Evolutionary conservation across 2,329 filamentous ascomycete species (phyloP), one percentile per base, ranked within the genome.

Genomic region (Aspergillus aculeatinus): DNA sequence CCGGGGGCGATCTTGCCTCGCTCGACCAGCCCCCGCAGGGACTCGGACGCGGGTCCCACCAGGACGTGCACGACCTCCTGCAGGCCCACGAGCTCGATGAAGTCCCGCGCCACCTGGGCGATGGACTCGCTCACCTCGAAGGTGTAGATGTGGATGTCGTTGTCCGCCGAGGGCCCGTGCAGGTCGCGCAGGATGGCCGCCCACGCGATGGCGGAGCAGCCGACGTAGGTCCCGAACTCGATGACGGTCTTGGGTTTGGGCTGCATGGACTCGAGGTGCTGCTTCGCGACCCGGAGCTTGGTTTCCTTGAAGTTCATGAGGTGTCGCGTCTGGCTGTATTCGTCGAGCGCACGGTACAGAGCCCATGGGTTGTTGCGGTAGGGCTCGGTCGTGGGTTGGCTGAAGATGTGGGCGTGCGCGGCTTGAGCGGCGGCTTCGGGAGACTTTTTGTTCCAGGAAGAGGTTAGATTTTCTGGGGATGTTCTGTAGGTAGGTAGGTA

Each of bases 141-240:
- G 1, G 70, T 74, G 63, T 74, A 78, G n/a, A 77, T 67, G 10
- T 60, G 60, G 6, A 58, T 44, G 39, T 44, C 39, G n/a, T 11
- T 63, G 63, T 31, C 71, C 58, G 10, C 69, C 12, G 16, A 48
- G 2, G 53, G 42, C 25, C 65, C 64, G 42, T 65, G 60, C 9
- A 75, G 62, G 7, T 69, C 66, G 14, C 67, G 64, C 12, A 69
- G 58, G 27, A 72, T 69, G 5, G 66, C 66, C 21, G 62, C 65
- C 62, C 63, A 77, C 1, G 68, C 70, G 12, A 79, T 63, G 2
- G 76, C 74, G 1, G 75, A 77, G 53, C 68, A 72, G 31, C 76
- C 75, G 9, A 77, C 67, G 48, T 74, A 77, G 14, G 71, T 72
- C 29, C 74, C 74, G 21, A 76, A 71, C 59, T 77, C 75, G 31